Base-by-base conservation (phyloP, 73 alveolate species). In the Stentor coeruleus region DNA sequence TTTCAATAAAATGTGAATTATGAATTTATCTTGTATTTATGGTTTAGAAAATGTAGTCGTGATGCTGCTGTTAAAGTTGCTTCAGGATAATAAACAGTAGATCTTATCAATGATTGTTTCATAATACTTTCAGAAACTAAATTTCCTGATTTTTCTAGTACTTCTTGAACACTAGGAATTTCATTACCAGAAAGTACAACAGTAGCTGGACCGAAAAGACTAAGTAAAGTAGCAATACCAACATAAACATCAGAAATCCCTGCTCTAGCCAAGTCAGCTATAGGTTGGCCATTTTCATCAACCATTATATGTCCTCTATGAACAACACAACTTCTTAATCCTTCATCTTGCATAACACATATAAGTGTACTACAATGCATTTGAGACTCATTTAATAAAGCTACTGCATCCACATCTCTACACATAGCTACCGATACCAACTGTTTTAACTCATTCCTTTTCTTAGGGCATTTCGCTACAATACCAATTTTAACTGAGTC, bases 381-480 rank as follows among this genome's bases (percentile, higher is more conserved):
- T 20, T 31, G 20, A 1, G 20, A 15, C 33, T 66, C 40, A 66
- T 31, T 66, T 40, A 20, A 66, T 26, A 66, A 40, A 14, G 40
- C 79, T 26, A 66, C 14, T 1, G 79, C 79, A 31, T 66, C 79
- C n/a, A 66, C 79, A 66, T 66, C 79, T 26, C 79, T 37, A 66
- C 79, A 26, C n/a, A 66, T 33, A 66, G 39, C 36, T 28, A 66
- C 37, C n/a, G 79, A 37, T 66, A 20, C 39, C 37, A 66, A 66
- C 40, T 66, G n/a, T 66, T 66, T 31, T 2, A 66, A 2, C 33
- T 31, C 79, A 20, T 66, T 31, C 33, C 79, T 66, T 33, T 33
- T 66, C n/a, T 66, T 66, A 20, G 79, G 41, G n/a, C 1, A 11
- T 66, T 66, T 66, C 37, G n/a, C 36, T 14, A 66, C 79, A 66